Conservation (phyloP, 306 rosid species). For the Ammopiptanthus mongolicus region DNA sequence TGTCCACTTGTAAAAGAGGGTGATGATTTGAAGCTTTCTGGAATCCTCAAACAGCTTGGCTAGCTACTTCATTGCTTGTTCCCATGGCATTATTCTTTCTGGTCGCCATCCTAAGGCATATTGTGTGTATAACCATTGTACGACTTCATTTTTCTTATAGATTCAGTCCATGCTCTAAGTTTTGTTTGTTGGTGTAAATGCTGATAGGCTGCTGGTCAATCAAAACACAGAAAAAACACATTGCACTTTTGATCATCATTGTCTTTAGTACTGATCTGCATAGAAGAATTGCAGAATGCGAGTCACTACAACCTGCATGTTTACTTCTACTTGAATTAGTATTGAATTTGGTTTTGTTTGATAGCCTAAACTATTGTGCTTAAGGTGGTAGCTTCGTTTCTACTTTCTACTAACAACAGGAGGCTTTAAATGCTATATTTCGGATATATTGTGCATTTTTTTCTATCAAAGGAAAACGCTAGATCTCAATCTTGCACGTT, state of each 20-base stretch:
- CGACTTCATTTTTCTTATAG: neutral
- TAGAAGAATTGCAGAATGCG: slow-evolving; percentile 5
- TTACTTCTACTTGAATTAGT: neutral
- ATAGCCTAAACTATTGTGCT: neutral
- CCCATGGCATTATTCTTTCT: slow-evolving; percentile 60
- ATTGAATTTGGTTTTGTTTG: neutral
- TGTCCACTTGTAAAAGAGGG: slow-evolving; percentile 75
- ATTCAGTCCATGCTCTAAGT: neutral
- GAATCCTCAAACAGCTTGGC: slow-evolving; percentile 53
- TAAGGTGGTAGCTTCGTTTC: neutral
- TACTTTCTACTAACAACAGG: neutral
- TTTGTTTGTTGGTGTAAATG: neutral
- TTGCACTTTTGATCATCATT: neutral
- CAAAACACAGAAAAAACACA: neutral
- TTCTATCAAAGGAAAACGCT: neutral
- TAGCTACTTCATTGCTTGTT: slow-evolving; percentile 65
- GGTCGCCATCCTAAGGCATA: slow-evolving; percentile 67
- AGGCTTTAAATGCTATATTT: neutral
- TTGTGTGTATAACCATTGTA: slow-evolving; percentile 33
- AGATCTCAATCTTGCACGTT: neutral
- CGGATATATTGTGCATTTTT: neutral
- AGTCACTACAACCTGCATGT: neutral
- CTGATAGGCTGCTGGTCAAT: too few relatives aligned
- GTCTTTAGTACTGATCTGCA: neutral
- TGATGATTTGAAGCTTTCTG: slow-evolving; percentile 57